Base-by-base conservation (phyloP, 2,329 filamentous ascomycete genomes). In the Aspergillus floridensis region DNA sequence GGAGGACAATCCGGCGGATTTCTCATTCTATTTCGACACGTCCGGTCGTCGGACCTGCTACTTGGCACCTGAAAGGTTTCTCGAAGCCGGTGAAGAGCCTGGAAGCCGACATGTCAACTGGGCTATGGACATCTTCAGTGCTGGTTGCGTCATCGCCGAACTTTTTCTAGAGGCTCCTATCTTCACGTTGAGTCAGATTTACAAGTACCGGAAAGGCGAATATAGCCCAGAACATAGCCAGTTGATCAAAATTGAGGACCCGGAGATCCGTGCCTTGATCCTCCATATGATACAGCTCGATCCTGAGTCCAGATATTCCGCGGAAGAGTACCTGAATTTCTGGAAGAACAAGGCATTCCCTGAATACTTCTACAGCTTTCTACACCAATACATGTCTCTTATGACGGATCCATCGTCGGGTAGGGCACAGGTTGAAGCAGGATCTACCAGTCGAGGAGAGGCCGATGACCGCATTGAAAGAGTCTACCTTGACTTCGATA, bases 111-210 rank as follows among this genome's bases (percentile, higher is more conserved):
- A 78, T 4, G 78, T 89, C 55, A 89, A 86, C 51, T 97, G 93
- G 93, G 93, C 95, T 41, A 99, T 99, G 96, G 95, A 99, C 73
- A 89, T 99, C 38, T 99, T 99, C 79, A 98, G 95, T 74, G 90
- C 89, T 22, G 95, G 95, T 7, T 99, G 96, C 73, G 93, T 98
- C 44, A 96, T 99, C 69, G 95, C 95, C 1, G 95, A 99, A 74
- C 82, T 99, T 41, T 97, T 99, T 66, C 84, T 98, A 5, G 95
- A 99, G 77, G 85, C 92, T 0, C 93, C 96, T 8, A 93, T 98
- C n/a, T 98, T 99, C 76, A 96, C 88, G n/a, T 83, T 99, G 11
- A 96, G 92, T 68, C 93, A 98, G 74, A 85, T 99, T 56, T 98
- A 93, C 80, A 93, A 93, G 72, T 99, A 97, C 72, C 88, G 92